Evolutionary conservation across 768 basidiomycete genomes (phyloP).

Genomic region (Boletus rubescentipes): DNA sequence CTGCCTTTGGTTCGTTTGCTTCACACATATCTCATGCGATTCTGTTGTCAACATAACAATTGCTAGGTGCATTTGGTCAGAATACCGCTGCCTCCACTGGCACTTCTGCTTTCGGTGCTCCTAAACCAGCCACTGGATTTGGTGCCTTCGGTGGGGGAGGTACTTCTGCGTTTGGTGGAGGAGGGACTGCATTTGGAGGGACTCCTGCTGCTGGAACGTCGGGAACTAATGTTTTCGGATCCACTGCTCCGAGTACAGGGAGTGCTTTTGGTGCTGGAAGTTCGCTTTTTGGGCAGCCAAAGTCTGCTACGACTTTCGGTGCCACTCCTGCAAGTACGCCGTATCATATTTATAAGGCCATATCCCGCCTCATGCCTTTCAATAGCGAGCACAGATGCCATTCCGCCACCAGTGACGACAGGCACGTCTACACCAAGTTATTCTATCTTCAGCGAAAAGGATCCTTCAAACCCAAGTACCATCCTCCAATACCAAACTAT

Average conservation of each 20-base stretch:
- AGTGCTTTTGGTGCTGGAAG: slow-evolving; percentile 46
- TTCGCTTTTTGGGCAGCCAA: slow-evolving; percentile 59
- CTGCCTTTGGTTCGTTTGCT: slow-evolving; percentile 36
- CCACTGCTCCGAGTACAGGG: slow-evolving; percentile 29
- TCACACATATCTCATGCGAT: slow-evolving; percentile 1
- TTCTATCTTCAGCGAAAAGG: slow-evolving; percentile 61
- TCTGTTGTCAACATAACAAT: slow-evolving; percentile 2
- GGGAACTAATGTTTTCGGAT: slow-evolving; percentile 35
- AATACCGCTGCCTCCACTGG: slow-evolving; percentile 38
- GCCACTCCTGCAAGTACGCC: slow-evolving; percentile 34
- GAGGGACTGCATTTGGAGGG: slow-evolving; percentile 42
- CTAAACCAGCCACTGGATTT: slow-evolving; percentile 74
- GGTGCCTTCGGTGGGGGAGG: slow-evolving; percentile 71
- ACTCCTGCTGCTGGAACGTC: slow-evolving; percentile 31
- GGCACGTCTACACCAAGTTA: slow-evolving; percentile 72
- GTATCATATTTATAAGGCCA: background rate
- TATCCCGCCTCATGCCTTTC: slow-evolving; percentile 11
- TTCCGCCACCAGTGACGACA: slow-evolving; percentile 57
- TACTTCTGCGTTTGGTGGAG: slow-evolving; percentile 49
- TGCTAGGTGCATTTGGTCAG: slow-evolving; percentile 40
- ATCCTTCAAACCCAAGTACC: slow-evolving; percentile 42
- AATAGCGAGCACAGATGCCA: slow-evolving; percentile 35
- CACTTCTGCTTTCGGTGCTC: slow-evolving; percentile 55
- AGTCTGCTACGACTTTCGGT: slow-evolving; percentile 46
- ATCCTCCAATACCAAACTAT: slow-evolving; percentile 80